Base-by-base conservation (phyloP, 305 asterid species). In the Caryopteris hybrid region DNA sequence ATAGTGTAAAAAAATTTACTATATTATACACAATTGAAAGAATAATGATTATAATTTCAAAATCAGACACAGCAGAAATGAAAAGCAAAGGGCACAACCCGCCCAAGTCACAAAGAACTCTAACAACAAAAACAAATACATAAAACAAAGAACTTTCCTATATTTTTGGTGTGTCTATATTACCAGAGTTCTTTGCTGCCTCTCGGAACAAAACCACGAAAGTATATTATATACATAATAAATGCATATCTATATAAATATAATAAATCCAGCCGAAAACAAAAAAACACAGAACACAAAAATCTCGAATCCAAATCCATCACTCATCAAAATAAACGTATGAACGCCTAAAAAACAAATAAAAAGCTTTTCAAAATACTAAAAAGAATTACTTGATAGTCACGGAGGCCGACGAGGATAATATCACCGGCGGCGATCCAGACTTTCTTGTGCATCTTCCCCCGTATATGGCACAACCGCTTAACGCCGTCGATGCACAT, bases 351-450 rank as follows among this genome's bases (percentile, higher is more conserved):
- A 46, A 48, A 39, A 46, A 3, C 17, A 47, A 58, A 38, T 2
- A 7, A 48, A 11, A 50, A 11, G 27, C 16, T 23, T 1, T 7
- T 4, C 39, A 18, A n/a, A 53, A 5, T 25, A 6, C 2, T 4
- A 6, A 38, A 13, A 6, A 3, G 2, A 11, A 6, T 31, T 43
- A 85, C 96, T 92, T 92, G 98, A 74, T 89, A 92, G 66, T 92
- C 98, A 39, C 98, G 98, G 66, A 92, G 96, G 7, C 98, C 96
- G 39, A 92, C 96, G 72, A 92, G 98, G 74, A 92, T 79, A 66
- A 92, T 92, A 70, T 92, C 98, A 8, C 96, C 96, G 71, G 96
- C 95, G 54, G 96, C 98, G 75, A 92, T 89, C 98, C 96, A 92
- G 31, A 92, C 98, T 75, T 92, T 92, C 78, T 92, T 92, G 71